Evolutionary conservation across 2,329 filamentous ascomycete species (phyloP), one percentile per base, ranked within the genome.

Genomic region (Fusarium sarcochroum): DNA sequence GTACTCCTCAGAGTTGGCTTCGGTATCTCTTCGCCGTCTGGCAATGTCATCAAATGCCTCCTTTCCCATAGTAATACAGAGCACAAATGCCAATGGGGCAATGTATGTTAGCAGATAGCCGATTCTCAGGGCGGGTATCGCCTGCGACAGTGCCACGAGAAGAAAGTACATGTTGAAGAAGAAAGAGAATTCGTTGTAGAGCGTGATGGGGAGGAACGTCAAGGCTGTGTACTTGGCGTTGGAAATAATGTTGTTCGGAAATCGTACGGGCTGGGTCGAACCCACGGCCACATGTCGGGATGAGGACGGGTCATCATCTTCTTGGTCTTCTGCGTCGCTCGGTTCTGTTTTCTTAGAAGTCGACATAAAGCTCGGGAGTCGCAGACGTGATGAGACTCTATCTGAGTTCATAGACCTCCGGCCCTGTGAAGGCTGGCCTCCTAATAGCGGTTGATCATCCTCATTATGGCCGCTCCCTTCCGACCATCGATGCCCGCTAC

Each of bases 101-200:
- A 98, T 90, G 75, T 99, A 99, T 3, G 96, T 98, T 30, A 93
- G 93, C 64, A 99, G 87, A 78, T 98, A 98, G 57, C 96, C 96
- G 70, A 99, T 98, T 55, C 94, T 89, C 55, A 99, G 82, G 21
- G 92, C 88, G 6, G 94, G 94, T 75, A 99, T 94, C 42, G 93
- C 90, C 80, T 99, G 96, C 37, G 95, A 98, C 49, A 98, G 81
- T 8, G 96, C 97, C 49, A 99, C 96, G 25, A 98, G 89, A 57
- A 99, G 85, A 79, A 99, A 99, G 79, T 99, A 99, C 85, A 98
- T 93, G 86, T 99, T 99, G 86, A 99, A 97, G 82, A 99, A 99
- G 84, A 98, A 99, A 62, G 95, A 98, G 78, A 99, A 99, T 77
- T 99, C 96, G 81, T 98, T 98, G 81, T 98, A 99, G 21, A 99